These are phyloP conservation scores for Priceomyces medius DNA, from an alignment of 805 yeast genomes.

Conservation along the genomic window DNA sequence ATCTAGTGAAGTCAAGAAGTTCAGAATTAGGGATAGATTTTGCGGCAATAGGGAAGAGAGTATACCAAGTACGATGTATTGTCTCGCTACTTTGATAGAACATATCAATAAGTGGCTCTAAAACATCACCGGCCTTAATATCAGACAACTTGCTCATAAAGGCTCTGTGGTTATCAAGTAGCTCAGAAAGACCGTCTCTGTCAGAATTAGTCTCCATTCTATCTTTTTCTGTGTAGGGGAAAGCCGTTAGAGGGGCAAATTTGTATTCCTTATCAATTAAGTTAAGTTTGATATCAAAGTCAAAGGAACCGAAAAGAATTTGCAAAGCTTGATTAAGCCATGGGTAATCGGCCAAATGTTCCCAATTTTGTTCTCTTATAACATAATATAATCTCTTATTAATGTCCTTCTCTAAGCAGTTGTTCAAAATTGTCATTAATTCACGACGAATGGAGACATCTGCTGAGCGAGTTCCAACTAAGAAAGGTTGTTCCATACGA, in stretches of 20 bases:
- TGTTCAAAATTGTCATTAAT: constrained; percentile 75
- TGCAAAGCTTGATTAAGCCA: constrained; percentile 96
- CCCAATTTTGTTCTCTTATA: constrained; percentile 97
- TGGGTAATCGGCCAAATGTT: constrained; percentile 83
- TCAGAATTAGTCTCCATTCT: constrained; percentile 29
- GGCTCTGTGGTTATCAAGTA: constrained; percentile 26
- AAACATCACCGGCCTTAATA: constrained; percentile 55
- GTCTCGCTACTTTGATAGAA: constrained; percentile 80
- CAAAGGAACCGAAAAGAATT: constrained; percentile 76
- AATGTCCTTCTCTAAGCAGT: constrained; percentile 74
- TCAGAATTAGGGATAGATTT: constrained; percentile 74
- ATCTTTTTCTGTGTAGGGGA: constrained; percentile 28
- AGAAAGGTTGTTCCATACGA: constrained; percentile 93
- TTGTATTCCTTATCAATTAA: constrained; percentile 49
- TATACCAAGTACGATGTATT: constrained; percentile 80
- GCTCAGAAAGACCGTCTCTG: constrained; percentile 15
- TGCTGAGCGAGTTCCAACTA: constrained; percentile 85
- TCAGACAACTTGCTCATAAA: constrained; percentile 31
- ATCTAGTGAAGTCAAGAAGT: constrained; percentile 78
- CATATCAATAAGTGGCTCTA: constrained; percentile 73
- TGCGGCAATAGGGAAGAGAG: constrained; percentile 79
- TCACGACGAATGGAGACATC: constrained; percentile 72
- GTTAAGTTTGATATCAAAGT: constrained; percentile 45
- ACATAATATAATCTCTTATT: constrained; percentile 80
- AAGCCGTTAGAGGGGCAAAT: constrained; percentile 52